Base-by-base conservation (phyloP, 495 filamentous ascomycete genomes). In the Talaromyces thailandensis region DNA sequence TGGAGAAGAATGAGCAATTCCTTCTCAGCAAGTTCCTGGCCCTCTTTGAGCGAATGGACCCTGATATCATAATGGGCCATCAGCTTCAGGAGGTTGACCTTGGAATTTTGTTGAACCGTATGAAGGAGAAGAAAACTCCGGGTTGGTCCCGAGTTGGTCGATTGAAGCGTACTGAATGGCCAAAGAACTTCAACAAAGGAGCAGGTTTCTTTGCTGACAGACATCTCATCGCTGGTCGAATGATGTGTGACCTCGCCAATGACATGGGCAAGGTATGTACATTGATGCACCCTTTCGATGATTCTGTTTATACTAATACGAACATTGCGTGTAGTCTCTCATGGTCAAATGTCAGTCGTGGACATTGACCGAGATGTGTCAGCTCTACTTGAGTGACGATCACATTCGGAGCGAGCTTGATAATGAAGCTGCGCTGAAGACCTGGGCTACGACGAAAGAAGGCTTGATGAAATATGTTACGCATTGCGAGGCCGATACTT, bases 341-440 rank as follows among this genome's bases (percentile, higher is more conserved):
- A 98, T 96, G 92, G 89, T 84, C 64, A 95, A 95, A 78, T 98
- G 94, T 70, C 92, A 96, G 71, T 94, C 92, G 4, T 98, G 95
- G 95, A 96, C 87, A 75, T 80, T 98, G 72, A 94, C 91, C 0
- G 94, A 98, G 73, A 98, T 98, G 90, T 96, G 91, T 73, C 88
- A 86, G 53, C 81, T 97, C 25, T 93, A 96, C 64, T 86, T 98
- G 7, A 88, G 83, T 9, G 75, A 80, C 50, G 85, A 84, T 52
- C 84, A 83, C 67, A 76, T 75, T 25, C 86, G 94, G 21, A 82
- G 87, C 32, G 95, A 98, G 16, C 68, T 98, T 11, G 93, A 98
- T 71, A 91, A 86, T 65, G 94, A 96, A 63, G 84, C 76, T 52
- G 92, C 90, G 37, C 79, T 98, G 64, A 95, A 91, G 73, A 89